phyloP scores from a whole-genome alignment of 805 yeast species.

The Nakazawaea pomicola region DNA sequence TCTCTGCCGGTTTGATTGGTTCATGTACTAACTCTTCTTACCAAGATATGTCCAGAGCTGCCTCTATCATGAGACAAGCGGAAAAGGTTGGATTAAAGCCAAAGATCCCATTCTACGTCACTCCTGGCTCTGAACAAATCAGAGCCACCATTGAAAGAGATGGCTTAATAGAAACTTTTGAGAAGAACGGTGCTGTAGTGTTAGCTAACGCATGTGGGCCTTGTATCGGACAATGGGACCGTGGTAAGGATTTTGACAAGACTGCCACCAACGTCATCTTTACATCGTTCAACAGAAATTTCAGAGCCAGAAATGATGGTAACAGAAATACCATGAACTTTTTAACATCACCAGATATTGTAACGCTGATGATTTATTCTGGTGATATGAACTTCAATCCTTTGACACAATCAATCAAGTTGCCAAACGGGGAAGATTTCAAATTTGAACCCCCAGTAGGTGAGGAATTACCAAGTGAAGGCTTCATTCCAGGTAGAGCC shows the following conservation, averaged over 20 bases:
- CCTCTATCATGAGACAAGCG: constrained; percentile 88
- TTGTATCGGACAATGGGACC: constrained; percentile 99
- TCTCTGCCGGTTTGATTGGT: constrained; percentile 94
- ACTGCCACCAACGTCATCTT: constrained; percentile 96
- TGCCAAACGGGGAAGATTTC: constrained; percentile 86
- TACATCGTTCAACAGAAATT: constrained; percentile 96
- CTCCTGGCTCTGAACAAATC: constrained; percentile 98
- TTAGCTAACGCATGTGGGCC: constrained; percentile 99
- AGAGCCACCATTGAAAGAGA: constrained; percentile 98
- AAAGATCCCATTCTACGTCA: constrained; percentile 86
- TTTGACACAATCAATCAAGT: constrained; percentile 81
- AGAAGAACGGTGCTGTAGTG: constrained; percentile 89
- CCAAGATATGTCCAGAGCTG: constrained; percentile 97
- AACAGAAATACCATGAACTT: constrained; percentile 97
- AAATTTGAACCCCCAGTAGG: constrained; percentile 84
- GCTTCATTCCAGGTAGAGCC: constrained; percentile 82
- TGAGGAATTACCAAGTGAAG: constrained; percentile 82
- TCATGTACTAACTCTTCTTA: constrained; percentile 98
- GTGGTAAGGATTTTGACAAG: constrained; percentile 80
- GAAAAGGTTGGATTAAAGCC: constrained; percentile 87
- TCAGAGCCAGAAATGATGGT: constrained; percentile 97
- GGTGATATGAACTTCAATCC: constrained; percentile 98
- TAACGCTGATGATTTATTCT: constrained; percentile 91
- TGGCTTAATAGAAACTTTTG: constrained; percentile 84
- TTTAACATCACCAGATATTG: constrained; percentile 95